phyloP scores from a whole-genome alignment of 441 rosid genomes.

The Monsonia emarginata region DNA sequence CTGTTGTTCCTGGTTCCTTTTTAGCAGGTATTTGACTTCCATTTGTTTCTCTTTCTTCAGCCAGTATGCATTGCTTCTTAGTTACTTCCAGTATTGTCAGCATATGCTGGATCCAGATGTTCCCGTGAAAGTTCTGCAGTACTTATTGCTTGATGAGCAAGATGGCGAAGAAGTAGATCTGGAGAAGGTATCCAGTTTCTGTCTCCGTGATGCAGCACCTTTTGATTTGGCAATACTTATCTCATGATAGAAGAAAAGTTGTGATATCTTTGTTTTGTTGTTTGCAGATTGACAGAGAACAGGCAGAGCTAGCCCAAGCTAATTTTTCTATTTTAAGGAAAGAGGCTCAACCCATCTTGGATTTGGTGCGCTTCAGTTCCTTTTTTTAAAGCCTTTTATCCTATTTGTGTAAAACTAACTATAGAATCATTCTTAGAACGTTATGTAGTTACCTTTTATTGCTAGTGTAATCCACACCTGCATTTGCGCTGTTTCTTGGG shows the following conservation, averaged over 20 bases:
- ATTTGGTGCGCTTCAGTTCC: conserved; percentile 46
- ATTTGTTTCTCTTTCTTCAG: conserved; percentile 32
- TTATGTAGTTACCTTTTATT: background rate
- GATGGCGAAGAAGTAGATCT: conserved; percentile 85
- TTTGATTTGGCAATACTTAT: conserved; percentile 2
- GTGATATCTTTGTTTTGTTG: conserved; percentile 14
- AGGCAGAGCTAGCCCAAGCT: conserved; percentile 71
- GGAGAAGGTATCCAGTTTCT: conserved; percentile 41
- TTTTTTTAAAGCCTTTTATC: background rate
- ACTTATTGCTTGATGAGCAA: conserved; percentile 64
- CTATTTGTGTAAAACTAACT: background rate
- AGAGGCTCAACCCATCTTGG: conserved; percentile 84
- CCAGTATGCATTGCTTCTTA: conserved; percentile 85
- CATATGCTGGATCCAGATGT: conserved; percentile 79
- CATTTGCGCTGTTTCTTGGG: background rate
- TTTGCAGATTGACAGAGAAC: conserved; percentile 78
- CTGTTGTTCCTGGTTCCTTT: background rate
- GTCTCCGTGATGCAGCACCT: conserved; percentile 1
- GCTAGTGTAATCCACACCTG: background rate
- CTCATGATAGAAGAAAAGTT: conserved; percentile 9
- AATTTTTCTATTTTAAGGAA: conserved; percentile 75
- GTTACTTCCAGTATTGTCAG: conserved; percentile 93
- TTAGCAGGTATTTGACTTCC: conserved; percentile 17
- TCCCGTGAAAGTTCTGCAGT: conserved; percentile 68
- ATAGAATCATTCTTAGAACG: background rate